Evolutionary conservation across 2,329 filamentous ascomycete genomes (phyloP).

Genomic region (Scedosporium aurantiacum): DNA sequence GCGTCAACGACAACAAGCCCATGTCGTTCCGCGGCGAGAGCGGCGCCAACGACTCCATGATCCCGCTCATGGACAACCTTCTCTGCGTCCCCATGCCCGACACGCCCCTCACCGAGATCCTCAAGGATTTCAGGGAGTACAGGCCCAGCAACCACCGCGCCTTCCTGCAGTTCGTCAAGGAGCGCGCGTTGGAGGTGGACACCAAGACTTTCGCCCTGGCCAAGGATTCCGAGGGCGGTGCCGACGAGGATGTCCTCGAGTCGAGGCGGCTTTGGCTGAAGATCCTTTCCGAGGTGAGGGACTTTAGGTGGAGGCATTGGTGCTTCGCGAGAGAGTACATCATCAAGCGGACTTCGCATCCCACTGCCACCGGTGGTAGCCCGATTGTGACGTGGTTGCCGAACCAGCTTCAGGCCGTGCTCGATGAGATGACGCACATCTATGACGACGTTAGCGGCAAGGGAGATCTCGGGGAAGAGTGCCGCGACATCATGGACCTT

Average conservation of each 20-base stretch:
- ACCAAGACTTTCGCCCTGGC: conserved; percentile 49
- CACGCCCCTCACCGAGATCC: conserved; percentile 79
- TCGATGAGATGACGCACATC: conserved; percentile 57
- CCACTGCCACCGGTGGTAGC: conserved; percentile 68
- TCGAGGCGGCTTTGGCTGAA: conserved; percentile 51
- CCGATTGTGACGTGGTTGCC: conserved; percentile 79
- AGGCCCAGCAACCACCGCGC: conserved; percentile 79
- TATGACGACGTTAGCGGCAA: conserved; percentile 34
- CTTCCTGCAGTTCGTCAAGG: conserved; percentile 64
- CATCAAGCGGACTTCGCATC: conserved; percentile 63
- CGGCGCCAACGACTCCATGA: conserved; percentile 90
- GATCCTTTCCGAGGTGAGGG: conserved; percentile 62
- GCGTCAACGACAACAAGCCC: conserved; percentile 58
- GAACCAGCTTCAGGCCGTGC: conserved; percentile 66
- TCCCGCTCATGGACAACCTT: conserved; percentile 81
- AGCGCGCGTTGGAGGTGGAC: conserved; percentile 34
- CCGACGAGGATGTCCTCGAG: conserved; percentile 32
- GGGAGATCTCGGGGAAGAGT: conserved; percentile 32
- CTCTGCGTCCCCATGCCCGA: conserved; percentile 78
- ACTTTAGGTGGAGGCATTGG: conserved; percentile 79
- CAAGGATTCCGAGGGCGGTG: conserved; percentile 11
- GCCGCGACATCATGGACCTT: conserved; percentile 55
- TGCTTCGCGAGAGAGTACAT: conserved; percentile 80
- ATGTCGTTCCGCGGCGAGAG: conserved; percentile 83
- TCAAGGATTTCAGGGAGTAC: conserved; percentile 81